phyloP scores from a whole-genome alignment of 2,329 filamentous ascomycete species.

The Exophiala sideris region DNA sequence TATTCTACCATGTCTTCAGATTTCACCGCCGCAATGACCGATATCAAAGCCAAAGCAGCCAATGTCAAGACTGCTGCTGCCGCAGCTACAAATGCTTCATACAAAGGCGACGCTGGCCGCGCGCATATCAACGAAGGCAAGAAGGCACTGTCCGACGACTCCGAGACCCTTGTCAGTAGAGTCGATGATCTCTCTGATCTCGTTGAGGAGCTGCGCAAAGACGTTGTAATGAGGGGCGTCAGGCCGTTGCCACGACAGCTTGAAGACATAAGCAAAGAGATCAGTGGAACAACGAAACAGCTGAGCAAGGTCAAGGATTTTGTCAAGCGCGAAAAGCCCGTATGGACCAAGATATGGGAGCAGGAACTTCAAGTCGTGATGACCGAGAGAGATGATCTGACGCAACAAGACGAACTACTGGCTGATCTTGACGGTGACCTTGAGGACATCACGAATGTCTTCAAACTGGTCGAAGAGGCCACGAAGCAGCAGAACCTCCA shows the following conservation, averaged over 20 bases:
- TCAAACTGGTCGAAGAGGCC: constrained; percentile 91
- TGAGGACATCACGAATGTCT: constrained; percentile 90
- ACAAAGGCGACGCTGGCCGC: constrained; percentile 76
- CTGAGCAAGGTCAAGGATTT: constrained; percentile 93
- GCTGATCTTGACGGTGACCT: constrained; percentile 91
- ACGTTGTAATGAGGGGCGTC: constrained; percentile 89
- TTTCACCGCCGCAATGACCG: constrained; percentile 80
- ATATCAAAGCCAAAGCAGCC: constrained; percentile 75
- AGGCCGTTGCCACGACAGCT: constrained; percentile 86
- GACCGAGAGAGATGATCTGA: constrained; percentile 89
- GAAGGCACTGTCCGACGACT: constrained; percentile 80
- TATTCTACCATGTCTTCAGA: constrained; percentile 89
- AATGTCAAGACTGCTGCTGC: constrained; percentile 73
- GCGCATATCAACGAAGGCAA: constrained; percentile 82
- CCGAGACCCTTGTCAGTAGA: constrained; percentile 81
- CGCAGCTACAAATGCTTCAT: constrained; percentile 66
- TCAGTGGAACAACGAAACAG: constrained; percentile 74
- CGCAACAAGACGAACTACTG: constrained; percentile 92
- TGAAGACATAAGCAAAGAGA: constrained; percentile 84
- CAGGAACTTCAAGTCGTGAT: constrained; percentile 94
- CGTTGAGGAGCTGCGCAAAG: constrained; percentile 94
- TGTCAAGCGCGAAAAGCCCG: constrained; percentile 83
- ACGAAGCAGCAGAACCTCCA: constrained; percentile 94
- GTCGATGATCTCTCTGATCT: constrained; percentile 97
- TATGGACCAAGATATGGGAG: constrained; percentile 99